Conservation (phyloP, 1,284 basidiomycete genomes). For the Cystobasidiaceae sp. region DNA sequence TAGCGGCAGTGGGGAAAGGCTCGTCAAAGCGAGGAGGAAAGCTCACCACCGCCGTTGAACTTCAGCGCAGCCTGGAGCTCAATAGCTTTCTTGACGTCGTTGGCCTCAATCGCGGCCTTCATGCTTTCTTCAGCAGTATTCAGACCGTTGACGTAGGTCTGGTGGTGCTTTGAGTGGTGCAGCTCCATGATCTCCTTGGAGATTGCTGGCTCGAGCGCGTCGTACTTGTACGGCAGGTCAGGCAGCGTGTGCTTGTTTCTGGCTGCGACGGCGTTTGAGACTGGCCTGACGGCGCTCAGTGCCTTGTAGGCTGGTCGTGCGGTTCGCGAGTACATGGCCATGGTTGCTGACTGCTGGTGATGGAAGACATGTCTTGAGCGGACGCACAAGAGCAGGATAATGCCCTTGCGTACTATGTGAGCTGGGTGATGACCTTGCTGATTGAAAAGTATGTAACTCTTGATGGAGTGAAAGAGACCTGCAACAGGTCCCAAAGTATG, state of each 20-base stretch:
- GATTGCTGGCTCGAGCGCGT: conserved; percentile 77
- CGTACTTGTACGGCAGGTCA: conserved; percentile 81
- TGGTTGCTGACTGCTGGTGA: background rate
- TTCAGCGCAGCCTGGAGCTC: conserved; percentile 77
- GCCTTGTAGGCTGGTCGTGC: conserved; percentile 4
- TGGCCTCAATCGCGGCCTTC: conserved; percentile 56
- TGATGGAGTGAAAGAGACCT: no score
- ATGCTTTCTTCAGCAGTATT: conserved; percentile 87
- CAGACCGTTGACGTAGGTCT: conserved; percentile 82
- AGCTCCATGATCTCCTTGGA: conserved; percentile 72
- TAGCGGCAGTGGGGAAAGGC: conserved; percentile 57
- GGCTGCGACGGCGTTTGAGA: background rate
- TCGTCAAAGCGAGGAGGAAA: no score
- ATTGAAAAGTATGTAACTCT: no score
- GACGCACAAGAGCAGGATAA: no score
- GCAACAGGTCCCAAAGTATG: no score
- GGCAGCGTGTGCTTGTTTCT: conserved; percentile 58
- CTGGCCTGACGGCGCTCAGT: conserved; percentile 4
- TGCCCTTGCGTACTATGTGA: no score
- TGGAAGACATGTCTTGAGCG: no score
- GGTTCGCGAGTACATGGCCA: conserved; percentile 15
- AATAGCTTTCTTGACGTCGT: conserved; percentile 73
- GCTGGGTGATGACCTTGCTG: no score
- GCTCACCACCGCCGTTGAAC: conserved; percentile 80
- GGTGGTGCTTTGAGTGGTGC: conserved; percentile 95